These are phyloP conservation scores for Cruciata laevipes DNA, from an alignment of 257 asterid genomes.

Conservation along the genomic window DNA sequence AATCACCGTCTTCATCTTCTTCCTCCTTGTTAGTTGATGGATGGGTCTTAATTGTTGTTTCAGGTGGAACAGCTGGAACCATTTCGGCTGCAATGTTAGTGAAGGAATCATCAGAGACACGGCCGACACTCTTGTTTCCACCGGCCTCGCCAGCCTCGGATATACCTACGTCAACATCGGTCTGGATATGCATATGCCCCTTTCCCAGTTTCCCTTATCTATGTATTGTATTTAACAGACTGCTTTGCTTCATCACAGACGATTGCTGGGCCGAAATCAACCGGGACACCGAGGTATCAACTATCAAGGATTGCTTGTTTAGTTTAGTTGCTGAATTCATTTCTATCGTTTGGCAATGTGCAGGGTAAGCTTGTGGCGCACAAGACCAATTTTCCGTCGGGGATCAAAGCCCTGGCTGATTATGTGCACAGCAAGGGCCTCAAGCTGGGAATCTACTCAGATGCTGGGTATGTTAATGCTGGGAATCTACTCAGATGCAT, in stretches of 20 bases:
- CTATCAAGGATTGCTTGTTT: no score
- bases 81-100: conserved; percentile 58
- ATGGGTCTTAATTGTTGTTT: no score
- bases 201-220: no score
- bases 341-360: not conserved
- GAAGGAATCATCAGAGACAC: conserved; percentile 67
- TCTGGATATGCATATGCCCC: conserved; percentile 9
- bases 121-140: conserved; percentile 94
- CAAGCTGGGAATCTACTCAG: conserved; percentile 83
- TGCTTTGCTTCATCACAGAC: conserved; percentile 36
- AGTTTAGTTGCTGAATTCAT: no score
- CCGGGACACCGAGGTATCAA: conserved; percentile 53
- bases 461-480: conserved; percentile 82
- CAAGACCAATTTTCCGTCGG: conserved; percentile 80
- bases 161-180: conserved; percentile 82
- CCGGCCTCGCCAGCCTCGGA: conserved; percentile 80
- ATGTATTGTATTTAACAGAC: no score
- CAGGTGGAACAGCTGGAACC: conserved; percentile 99
- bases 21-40: not conserved
- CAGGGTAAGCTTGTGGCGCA: conserved; percentile 77
- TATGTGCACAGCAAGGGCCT: conserved; percentile 91
- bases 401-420: conserved; percentile 84
- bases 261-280: conserved; percentile 82
- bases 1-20: not conserved
- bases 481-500: conserved; percentile 93